phyloP scores from a whole-genome alignment of 2,329 filamentous ascomycete genomes.

The Colletotrichum phormii region DNA sequence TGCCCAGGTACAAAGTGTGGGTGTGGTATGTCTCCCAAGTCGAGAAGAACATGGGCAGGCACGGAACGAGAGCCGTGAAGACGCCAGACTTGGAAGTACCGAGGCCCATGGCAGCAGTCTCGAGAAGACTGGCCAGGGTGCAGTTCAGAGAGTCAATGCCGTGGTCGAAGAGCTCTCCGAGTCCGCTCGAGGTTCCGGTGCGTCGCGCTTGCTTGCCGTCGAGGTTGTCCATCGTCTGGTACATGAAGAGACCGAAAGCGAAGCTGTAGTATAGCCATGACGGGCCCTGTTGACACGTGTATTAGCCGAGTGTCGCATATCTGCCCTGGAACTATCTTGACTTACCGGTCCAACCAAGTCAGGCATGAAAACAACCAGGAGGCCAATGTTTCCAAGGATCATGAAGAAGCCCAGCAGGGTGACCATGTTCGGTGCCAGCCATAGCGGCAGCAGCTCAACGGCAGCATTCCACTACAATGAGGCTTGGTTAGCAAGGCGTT shows the following conservation, averaged over 20 bases:
- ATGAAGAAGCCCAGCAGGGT: slow-evolving; percentile 95
- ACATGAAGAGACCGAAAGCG: slow-evolving; percentile 96
- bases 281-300: slow-evolving; percentile 69
- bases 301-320: slow-evolving; percentile 24
- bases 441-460: slow-evolving; percentile 91
- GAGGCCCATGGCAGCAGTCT: slow-evolving; percentile 92
- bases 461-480: slow-evolving; percentile 89
- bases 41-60: slow-evolving; percentile 98
- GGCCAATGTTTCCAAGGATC: slow-evolving; percentile 84
- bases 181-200: slow-evolving; percentile 92
- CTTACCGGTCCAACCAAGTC: slow-evolving; percentile 90
- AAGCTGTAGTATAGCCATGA: slow-evolving; percentile 97
- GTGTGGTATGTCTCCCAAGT: slow-evolving; percentile 99
- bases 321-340: slow-evolving; percentile 26
- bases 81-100: slow-evolving; percentile 87
- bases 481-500: slow-evolving; percentile 37
- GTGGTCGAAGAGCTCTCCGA: slow-evolving; percentile 98
- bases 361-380: slow-evolving; percentile 83
- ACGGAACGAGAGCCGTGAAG: slow-evolving; percentile 91
- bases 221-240: slow-evolving; percentile 99
- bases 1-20: slow-evolving; percentile 94
- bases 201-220: slow-evolving; percentile 97
- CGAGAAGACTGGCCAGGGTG: slow-evolving; percentile 89
- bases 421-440: slow-evolving; percentile 98
- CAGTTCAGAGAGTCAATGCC: slow-evolving; percentile 99